phyloP scores from a whole-genome alignment of 306 rosid species.

The Pterocarpus macrocarpus region DNA sequence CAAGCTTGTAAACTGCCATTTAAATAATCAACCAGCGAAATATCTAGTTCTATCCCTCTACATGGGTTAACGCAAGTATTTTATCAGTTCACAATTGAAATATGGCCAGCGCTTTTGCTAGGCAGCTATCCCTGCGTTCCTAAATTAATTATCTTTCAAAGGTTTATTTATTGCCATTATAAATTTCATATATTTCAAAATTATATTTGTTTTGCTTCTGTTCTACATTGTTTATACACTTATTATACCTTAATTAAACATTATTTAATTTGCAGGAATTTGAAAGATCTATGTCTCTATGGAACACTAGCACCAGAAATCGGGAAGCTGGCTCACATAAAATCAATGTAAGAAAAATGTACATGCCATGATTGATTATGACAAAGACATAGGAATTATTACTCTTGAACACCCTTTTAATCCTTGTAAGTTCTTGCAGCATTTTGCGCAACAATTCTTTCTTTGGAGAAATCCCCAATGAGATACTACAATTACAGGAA shows the following conservation, averaged over 20 bases:
- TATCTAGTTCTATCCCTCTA: too few relatives aligned
- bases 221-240: background rate
- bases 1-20: too few relatives aligned
- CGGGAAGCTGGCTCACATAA: constrained; percentile 60
- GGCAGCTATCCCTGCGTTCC: too few relatives aligned
- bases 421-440: constrained; percentile 45
- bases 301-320: constrained; percentile 78
- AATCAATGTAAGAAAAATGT: constrained; percentile 64
- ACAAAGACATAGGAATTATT: background rate
- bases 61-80: too few relatives aligned
- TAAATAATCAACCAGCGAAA: too few relatives aligned
- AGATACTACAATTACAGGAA: constrained; percentile 60
- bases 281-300: constrained; percentile 68
- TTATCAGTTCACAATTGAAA: too few relatives aligned
- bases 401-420: background rate
- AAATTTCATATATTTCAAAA: background rate
- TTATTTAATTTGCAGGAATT: constrained; percentile 60
- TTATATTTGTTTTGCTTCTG: background rate
- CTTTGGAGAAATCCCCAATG: constrained; percentile 62
- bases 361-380: background rate
- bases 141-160: background rate
- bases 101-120: too few relatives aligned
- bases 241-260: constrained; percentile 24
- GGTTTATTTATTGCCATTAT: background rate
- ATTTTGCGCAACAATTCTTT: constrained; percentile 76